Evolutionary conservation across 306 rosid genomes (phyloP), one percentile per base, ranked within the genome.

Genomic region (Begonia masoniana): DNA sequence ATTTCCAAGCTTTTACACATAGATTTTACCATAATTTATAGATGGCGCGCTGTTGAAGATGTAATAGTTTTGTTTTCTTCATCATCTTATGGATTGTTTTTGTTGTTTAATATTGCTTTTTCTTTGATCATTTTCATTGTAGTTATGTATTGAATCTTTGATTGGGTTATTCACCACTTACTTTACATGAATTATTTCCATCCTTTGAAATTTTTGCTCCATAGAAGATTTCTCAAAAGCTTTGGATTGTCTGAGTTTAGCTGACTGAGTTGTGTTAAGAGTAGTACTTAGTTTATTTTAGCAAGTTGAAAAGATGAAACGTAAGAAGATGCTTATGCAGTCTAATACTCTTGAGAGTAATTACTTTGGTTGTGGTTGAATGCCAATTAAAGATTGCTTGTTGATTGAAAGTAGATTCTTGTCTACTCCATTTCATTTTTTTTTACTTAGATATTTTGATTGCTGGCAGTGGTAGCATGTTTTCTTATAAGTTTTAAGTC

Each of bases 1-100:
- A 71, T 54, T 17, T 54, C 13, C 11, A 51, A 53, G 46, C 58
- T 9, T 43, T 61, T 67, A 50, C 23, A 43, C 50, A 76, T 71
- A 63, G 63, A 66, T 31, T 47, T 55, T 57, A 16, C 62, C 52
- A 9, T 59, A 59, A 47, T 58, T 31, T 31, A 31, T 31, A 31
- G 39, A 31, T 31, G 39, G 39, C 39, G 39, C 9, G 39, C 7
- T 0, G 39, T 59, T 4, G 26, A 26, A 11, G 4, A 9, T 47
- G 54, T 26, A 47, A 26, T 15, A 15, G 47, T 15, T 23, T 19
- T 6, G 43, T 19, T 58, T 58, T 57, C 26, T 35, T 19, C 26
- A 13, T 42, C 23, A n/a, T 46, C 41, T 46, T n/a, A 24, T 46
- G 53, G 47, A 45, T 3, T 14, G 24, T 10, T 58, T n/a, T 46